phyloP scores from a whole-genome alignment of 2,329 filamentous ascomycete species.

The Calonectria fujianensis region DNA sequence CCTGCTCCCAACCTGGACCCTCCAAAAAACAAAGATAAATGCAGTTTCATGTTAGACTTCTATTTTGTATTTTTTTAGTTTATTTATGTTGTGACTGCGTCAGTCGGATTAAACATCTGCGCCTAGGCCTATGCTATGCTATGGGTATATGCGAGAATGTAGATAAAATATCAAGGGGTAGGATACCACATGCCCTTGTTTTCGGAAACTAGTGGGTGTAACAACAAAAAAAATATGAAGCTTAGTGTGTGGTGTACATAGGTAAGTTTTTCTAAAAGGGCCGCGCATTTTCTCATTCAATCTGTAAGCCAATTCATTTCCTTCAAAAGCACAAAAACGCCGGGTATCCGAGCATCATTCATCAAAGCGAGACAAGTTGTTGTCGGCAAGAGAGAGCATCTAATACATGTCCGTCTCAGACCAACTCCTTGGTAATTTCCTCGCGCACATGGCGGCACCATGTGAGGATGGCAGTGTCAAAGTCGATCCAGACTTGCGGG shows the following conservation, averaged over 20 bases:
- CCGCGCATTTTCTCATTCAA: slow-evolving; percentile 46
- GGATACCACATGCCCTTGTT: slow-evolving; percentile 42
- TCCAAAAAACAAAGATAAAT: not conserved
- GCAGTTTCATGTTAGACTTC: not conserved
- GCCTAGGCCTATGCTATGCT: slow-evolving; percentile 60
- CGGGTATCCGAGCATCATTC: slow-evolving; percentile 54
- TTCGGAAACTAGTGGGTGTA: slow-evolving; percentile 30
- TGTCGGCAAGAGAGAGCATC: slow-evolving; percentile 30
- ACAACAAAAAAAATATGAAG: slow-evolving; percentile 32
- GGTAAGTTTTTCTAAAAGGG: slow-evolving; percentile 42
- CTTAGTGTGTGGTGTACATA: slow-evolving; percentile 3
- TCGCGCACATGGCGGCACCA: slow-evolving; percentile 90
- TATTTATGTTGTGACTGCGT: slow-evolving; percentile 49
- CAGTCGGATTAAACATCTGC: slow-evolving; percentile 52
- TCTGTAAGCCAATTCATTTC: slow-evolving; percentile 52
- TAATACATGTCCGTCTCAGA: slow-evolving; percentile 57
- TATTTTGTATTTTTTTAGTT: not conserved
- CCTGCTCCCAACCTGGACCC: not conserved
- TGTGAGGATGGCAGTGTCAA: slow-evolving; percentile 87
- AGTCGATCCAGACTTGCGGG: slow-evolving; percentile 83
- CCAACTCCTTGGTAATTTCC: slow-evolving; percentile 84
- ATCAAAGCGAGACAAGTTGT: slow-evolving; percentile 46
- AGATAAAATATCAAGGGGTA: slow-evolving; percentile 47
- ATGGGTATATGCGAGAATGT: slow-evolving; percentile 61
- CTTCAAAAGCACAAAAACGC: slow-evolving; percentile 50